Evolutionary conservation across 371 early-diverging fungal species (phyloP).

Genomic region (Batkoa obscura): DNA sequence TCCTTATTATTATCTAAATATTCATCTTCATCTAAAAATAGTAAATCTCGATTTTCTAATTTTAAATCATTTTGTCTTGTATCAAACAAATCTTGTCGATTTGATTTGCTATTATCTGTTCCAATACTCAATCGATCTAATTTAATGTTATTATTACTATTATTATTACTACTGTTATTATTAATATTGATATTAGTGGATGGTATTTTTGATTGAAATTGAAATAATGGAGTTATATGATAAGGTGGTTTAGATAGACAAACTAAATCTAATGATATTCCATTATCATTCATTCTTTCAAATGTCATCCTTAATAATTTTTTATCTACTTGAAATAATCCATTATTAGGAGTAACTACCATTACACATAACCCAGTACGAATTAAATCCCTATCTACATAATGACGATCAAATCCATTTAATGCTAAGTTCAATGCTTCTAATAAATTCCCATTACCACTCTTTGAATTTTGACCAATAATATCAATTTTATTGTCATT

Average conservation of each 20-base stretch:
- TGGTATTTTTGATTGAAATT: slow-evolving; percentile 27
- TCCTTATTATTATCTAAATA: slow-evolving; percentile 12
- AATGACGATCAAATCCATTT: slow-evolving; percentile 83
- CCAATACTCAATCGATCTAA: slow-evolving; percentile 10
- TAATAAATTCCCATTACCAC: slow-evolving; percentile 79
- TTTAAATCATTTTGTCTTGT: slow-evolving; percentile 7
- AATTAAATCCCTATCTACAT: slow-evolving; percentile 79
- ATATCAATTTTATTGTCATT: slow-evolving; percentile 26
- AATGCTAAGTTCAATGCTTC: slow-evolving; percentile 90
- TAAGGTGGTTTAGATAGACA: slow-evolving; percentile 76
- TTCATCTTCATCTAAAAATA: slow-evolving; percentile 25
- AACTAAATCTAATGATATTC: slow-evolving; percentile 81
- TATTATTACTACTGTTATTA: no score
- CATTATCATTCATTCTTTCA: slow-evolving; percentile 86
- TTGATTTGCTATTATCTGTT: slow-evolving; percentile 12
- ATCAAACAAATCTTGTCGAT: not conserved
- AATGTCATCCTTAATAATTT: slow-evolving; percentile 69
- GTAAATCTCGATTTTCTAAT: slow-evolving; percentile 10
- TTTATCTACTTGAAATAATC: slow-evolving; percentile 71
- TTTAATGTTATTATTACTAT: not conserved
- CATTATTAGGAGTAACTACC: slow-evolving; percentile 74
- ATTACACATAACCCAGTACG: slow-evolving; percentile 86
- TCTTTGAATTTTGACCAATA: slow-evolving; percentile 44
- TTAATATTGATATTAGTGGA: slow-evolving; percentile 5
- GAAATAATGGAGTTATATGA: slow-evolving; percentile 75